Base-by-base conservation (phyloP, 2,329 filamentous ascomycete species). In the Bipolaris sorokiniana region DNA sequence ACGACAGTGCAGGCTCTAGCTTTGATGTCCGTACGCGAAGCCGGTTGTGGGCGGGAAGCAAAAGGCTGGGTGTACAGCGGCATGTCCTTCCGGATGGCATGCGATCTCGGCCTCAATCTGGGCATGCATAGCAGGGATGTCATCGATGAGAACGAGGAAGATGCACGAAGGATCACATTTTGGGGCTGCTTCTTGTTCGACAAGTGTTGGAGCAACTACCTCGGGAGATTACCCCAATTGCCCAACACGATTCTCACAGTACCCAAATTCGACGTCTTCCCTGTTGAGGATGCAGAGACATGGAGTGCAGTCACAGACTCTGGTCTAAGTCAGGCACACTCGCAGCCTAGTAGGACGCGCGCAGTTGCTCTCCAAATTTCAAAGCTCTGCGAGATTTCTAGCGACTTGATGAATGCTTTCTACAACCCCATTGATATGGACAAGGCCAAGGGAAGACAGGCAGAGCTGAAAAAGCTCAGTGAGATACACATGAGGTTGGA, bases 101-200 rank as follows among this genome's bases (percentile, higher is more conserved):
- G 90, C 74, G 95, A 99, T 69, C 85, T 99, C 62, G 95, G 95
- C 0, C 82, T 99, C 51, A 96, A 97, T 69, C 85, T 97, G 16
- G 86, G 86, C 7, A 83, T 91, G 56, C 83, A 84, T 7, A 82
- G 74, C 58, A 76, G 73, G 37, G 82, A 82, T 48, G 77, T 81
- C 26, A 83, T 94, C 63, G 87, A 88, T 59, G 91, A 97, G 56
- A 85, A 90, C 45, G 94, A 97, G 75, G 85, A 96, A 37, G 95
- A 99, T 77, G 93, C 92, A 2, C 84, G 95, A 37, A 85, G 91
- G 51, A 89, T 98, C 40, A 98, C 95, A 0, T 98, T 97, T 71
- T 98, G 95, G 95, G 95, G 95, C 6, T 97, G 93, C 74, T 98
- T 95, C 76, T 79, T 97, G n/a, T 96, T 98, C 74, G 95, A 99